Percentiles rank a stretch among this genome's conserved stretches.
These are phyloP conservation scores for Solanum aculeatissimum DNA, from an alignment of 305 asterid species.

Conservation along the genomic window DNA sequence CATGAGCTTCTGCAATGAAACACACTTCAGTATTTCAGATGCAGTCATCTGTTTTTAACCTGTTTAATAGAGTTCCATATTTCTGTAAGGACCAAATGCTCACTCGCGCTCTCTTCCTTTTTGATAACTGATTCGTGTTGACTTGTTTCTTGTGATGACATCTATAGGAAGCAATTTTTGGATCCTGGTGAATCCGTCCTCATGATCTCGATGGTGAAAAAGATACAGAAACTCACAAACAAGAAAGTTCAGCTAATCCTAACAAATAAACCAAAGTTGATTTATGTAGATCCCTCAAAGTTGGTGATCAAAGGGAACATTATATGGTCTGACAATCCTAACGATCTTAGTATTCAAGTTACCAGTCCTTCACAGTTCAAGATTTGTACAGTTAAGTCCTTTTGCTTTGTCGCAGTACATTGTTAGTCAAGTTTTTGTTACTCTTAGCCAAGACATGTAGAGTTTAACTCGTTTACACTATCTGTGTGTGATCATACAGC, in stretches of 20 bases:
- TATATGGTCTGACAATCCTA: constrained; percentile 90
- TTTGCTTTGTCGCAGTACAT: not conserved
- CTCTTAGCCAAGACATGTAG: not conserved
- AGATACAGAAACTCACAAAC: constrained; percentile 76
- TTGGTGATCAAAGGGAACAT: constrained; percentile 72
- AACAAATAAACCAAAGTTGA: constrained; percentile 85
- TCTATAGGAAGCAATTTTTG: constrained; percentile 85
- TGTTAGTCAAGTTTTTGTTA: not conserved
- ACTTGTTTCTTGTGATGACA: not conserved
- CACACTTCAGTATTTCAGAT: not conserved
- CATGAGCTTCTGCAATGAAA: not conserved
- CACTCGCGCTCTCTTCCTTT: not conserved
- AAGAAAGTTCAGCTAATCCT: constrained; percentile 99
- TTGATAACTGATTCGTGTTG: not conserved
- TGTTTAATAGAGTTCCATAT: not conserved
- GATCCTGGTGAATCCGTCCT: constrained; percentile 97
- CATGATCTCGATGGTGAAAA: constrained; percentile 96
- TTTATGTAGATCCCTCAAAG: constrained; percentile 88
- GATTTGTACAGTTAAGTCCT: constrained; percentile 73
- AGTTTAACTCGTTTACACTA: not conserved
- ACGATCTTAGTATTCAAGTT: constrained; percentile 83
- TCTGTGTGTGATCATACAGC: constrained; percentile 34
- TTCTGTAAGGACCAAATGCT: not conserved
- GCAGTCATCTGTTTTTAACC: not conserved
- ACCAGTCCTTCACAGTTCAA: constrained; percentile 74